phyloP scores from a whole-genome alignment of 352 stramenopile species.

The Phytophthora citrophthora region DNA sequence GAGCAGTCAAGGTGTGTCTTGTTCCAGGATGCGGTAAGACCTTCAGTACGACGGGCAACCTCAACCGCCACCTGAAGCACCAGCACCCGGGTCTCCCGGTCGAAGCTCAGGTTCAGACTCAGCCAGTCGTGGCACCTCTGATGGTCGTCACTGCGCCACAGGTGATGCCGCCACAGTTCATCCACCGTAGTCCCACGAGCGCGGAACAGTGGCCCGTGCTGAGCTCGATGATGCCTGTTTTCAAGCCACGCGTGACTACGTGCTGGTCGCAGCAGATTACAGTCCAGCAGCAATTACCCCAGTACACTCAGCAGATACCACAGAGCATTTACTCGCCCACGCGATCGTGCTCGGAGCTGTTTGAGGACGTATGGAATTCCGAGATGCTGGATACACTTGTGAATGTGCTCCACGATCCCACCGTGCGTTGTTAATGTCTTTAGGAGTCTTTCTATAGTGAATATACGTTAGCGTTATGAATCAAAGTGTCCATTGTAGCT shows the following conservation, averaged over 20 bases:
- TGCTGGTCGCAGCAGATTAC: conserved; percentile 30
- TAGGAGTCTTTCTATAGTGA: conserved; percentile 24
- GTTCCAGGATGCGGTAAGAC: conserved; percentile 42
- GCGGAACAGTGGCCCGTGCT: conserved; percentile 32
- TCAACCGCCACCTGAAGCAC: conserved; percentile 53
- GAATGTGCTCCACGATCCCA: conserved; percentile 44
- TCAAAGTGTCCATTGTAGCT: background rate
- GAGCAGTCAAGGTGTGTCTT: conserved; percentile 41
- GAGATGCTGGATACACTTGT: conserved; percentile 53
- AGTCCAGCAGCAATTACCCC: conserved; percentile 18
- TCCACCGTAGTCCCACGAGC: conserved; percentile 38
- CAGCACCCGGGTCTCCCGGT: conserved; percentile 32
- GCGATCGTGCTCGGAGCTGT: conserved; percentile 36
- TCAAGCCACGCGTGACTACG: conserved; percentile 22
- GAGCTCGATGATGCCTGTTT: conserved; percentile 13
- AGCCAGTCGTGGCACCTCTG: background rate
- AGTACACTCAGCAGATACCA: conserved; percentile 25
- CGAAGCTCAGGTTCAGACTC: conserved; percentile 1
- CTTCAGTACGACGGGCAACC: conserved; percentile 50
- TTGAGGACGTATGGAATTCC: conserved; percentile 50
- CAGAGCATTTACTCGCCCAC: conserved; percentile 31
- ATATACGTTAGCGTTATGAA: conserved; percentile 22
- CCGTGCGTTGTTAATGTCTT: conserved; percentile 36
- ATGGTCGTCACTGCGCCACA: conserved; percentile 13
- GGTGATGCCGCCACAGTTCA: conserved; percentile 25